Evolutionary conservation across 768 basidiomycete genomes (phyloP).

Genomic region (Astraeus odoratus): DNA sequence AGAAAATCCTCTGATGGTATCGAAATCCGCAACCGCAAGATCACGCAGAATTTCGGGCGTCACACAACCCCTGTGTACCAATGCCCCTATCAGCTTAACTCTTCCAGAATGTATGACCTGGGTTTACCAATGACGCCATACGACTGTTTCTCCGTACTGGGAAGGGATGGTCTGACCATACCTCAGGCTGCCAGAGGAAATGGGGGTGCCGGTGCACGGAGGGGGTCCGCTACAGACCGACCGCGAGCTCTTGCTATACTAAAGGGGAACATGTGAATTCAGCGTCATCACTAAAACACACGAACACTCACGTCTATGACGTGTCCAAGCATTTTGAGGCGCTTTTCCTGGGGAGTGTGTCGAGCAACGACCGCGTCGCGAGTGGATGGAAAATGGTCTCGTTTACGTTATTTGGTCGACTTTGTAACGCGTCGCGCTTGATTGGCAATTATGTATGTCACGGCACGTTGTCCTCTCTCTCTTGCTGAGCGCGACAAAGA

Average conservation of each 20-base stretch:
- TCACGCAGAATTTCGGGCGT: constrained; percentile 47
- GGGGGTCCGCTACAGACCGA: constrained; percentile 62
- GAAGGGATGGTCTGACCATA: constrained; percentile 47
- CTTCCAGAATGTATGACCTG: neutral
- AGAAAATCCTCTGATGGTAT: constrained; percentile 43
- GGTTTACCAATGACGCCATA: constrained; percentile 72
- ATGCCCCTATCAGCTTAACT: neutral
- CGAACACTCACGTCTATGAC: constrained; percentile 27
- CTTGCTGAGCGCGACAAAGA: neutral
- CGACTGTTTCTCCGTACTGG: constrained; percentile 54
- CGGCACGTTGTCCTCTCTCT: too few relatives aligned
- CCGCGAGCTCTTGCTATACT: constrained; percentile 70
- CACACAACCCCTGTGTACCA: constrained; percentile 57
- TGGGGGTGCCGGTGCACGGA: constrained; percentile 48
- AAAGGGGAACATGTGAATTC: constrained; percentile 8
- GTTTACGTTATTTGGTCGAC: constrained; percentile 11
- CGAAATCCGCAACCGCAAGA: constrained; percentile 39
- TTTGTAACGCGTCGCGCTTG: constrained; percentile 14
- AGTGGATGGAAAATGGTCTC: too few relatives aligned
- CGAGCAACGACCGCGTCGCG: too few relatives aligned
- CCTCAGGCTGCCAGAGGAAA: constrained; percentile 54
- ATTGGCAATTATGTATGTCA: too few relatives aligned
- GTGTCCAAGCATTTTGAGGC: constrained; percentile 13
- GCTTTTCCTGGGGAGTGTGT: neutral
- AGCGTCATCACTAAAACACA: neutral